Conservation (phyloP, 2,329 filamentous ascomycete species). For the Tolypocladium paradoxum region DNA sequence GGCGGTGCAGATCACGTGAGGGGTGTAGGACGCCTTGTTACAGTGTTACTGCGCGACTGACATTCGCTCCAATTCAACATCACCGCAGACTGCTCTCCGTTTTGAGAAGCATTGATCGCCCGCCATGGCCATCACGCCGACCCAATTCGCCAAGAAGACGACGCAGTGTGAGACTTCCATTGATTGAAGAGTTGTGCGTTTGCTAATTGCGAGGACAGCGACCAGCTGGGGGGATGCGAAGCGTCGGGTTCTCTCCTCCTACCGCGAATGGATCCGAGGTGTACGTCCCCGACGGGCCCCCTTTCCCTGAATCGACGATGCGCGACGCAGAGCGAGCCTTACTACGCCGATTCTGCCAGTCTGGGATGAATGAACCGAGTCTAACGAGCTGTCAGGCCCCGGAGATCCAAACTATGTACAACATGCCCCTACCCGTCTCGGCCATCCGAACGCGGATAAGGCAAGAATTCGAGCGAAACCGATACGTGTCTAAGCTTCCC, state of each 20-base stretch:
- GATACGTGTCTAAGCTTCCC: constrained; percentile 80
- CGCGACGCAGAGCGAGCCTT: not conserved
- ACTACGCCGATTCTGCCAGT: not conserved
- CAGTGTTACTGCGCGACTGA: constrained; percentile 10
- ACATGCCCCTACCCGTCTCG: constrained; percentile 77
- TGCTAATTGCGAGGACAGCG: constrained; percentile 46
- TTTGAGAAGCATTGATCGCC: constrained; percentile 27
- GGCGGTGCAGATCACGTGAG: constrained; percentile 19
- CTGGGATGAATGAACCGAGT: not conserved
- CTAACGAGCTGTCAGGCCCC: constrained; percentile 54
- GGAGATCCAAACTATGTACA: constrained; percentile 97
- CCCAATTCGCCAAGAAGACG: constrained; percentile 76
- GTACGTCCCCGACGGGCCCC: constrained; percentile 46
- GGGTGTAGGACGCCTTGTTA: not conserved
- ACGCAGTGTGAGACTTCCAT: constrained; percentile 54
- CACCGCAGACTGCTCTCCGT: constrained; percentile 17
- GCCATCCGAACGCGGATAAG: constrained; percentile 85
- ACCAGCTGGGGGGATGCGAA: constrained; percentile 84
- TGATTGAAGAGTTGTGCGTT: not conserved
- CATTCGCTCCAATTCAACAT: constrained; percentile 16
- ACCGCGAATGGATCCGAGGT: constrained; percentile 91
- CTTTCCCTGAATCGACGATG: not conserved
- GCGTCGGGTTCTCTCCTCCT: constrained; percentile 74
- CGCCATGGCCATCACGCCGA: constrained; percentile 82
- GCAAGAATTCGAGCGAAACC: constrained; percentile 92